Evolutionary conservation across 495 filamentous ascomycete species (phyloP), one percentile per base, ranked within the genome.

Genomic region (Penicillium riverlandense): DNA sequence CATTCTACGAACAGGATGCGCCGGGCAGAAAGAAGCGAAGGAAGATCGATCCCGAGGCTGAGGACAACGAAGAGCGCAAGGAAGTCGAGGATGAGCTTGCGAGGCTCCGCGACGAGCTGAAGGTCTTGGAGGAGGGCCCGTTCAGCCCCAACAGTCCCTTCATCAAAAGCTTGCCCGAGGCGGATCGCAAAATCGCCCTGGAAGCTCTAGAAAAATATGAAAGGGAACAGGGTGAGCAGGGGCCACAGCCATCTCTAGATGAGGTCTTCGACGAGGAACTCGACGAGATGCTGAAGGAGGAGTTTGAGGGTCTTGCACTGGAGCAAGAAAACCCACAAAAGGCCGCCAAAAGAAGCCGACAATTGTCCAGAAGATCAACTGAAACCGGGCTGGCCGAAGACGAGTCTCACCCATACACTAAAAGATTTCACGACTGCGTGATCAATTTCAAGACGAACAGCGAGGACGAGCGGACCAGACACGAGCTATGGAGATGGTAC

Each of bases 41-140:
- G 46, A 50, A 56, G 54, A 48, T 77, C 41, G 58, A 74, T 43
- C 76, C 74, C 47, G 74, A 81, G 52, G 65, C 74, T 29, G 70
- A 83, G 51, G 73, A 76, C 39, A 47, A 64, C 22, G 59, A 54
- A 37, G 74, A 71, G 11, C 57, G 57, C 31, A 61, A 71, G 40
- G 67, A 66, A 29, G 43, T 77, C 15, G 63, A 75, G 40, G 59
- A 71, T 13, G 53, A 65, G 45, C 63, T 72, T 30, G 61, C 68
- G 38, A 70, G 73, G 46, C 50, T 85, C 29, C 76, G 84, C 45
- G 54, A 70, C 43, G 70, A 84, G 49, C 65, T 86, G 44, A 59
- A 74, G 55, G 45, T 66, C 45, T 27, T 69, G 30, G 61, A 66
- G 38, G 63, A 67, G 42, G 68, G 66, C 0, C 69, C 69, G 12